Evolutionary conservation across 2,329 filamentous ascomycete species (phyloP), one percentile per base, ranked within the genome.

Genomic region (Thielaviopsis punctulata): DNA sequence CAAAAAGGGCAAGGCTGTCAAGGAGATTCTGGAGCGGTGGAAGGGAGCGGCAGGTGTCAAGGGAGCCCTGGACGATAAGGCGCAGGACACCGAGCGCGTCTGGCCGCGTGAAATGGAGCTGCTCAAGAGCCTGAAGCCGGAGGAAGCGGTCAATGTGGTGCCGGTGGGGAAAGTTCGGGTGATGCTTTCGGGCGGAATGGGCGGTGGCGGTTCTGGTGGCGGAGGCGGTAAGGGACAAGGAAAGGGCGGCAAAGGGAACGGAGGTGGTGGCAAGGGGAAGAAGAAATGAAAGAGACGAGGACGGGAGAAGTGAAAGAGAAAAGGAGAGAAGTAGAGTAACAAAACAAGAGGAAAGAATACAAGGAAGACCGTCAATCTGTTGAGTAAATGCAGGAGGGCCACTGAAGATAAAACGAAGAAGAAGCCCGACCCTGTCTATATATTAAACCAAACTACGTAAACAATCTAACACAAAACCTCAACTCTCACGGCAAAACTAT

Each of bases 1-100:
- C 57, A 98, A 96, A 73, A 95, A 95, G 69, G 90, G 92, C 9
- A 96, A 95, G 64, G 89, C 88, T 0, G 80, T 95, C 47, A 86
- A 86, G 63, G 90, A 96, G 66, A 82, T 96, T 27, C 66, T 96
- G n/a, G 79, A 82, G 48, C 76, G 77, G 55, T 95, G 90, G 89
- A 75, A 82, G 57, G 66, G 72, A 19, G 86, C 80, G 48, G 76
- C 79, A 6, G 64, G 62, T 8, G 73, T 69, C 62, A 80, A 76
- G 61, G 72, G 72, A 5, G 73, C 74, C 22, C 63, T 83, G 1
- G 81, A 86, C 61, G 79, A 82, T 62, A 67, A 68, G 53, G 69
- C 71, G 36, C 65, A 68, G 51, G 82, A 84, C 60, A 72, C 71
- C 10, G 87, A 94, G 69, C 77, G 76, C 60, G 85, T 94, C 65